Base-by-base conservation (phyloP, 176 grass and related monocot genomes). In the Cocos nucifera region DNA sequence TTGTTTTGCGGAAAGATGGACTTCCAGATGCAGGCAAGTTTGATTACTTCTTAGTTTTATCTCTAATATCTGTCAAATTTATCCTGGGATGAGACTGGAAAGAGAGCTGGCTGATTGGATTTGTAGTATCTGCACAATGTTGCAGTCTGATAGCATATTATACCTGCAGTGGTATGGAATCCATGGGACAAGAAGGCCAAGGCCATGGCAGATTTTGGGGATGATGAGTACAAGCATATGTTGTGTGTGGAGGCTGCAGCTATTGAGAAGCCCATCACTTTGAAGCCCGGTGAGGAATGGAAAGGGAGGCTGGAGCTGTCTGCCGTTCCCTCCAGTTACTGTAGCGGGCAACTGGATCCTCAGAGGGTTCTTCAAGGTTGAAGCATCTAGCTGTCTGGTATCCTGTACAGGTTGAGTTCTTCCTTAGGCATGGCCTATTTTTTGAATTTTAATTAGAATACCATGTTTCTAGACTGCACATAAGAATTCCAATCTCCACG, bases 401-500 rank as follows among this genome's bases (percentile, higher is more conserved):
- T 59, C 21, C 5, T 59, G 25, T 59, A 59, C 57, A 29, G 57
- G 57, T 59, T 82, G 73, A 26, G 58, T 70, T 74, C 12, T 66
- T 44, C 10, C 35, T 44, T 12, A 44, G 14, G 8, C 10, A 44
- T 44, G 35, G 35, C 35, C 35, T 44, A 44, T 9, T 12, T 44
- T 44, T 44, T 44, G 35, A 44, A 44, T 44, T 44, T 44, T 44
- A 44, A 44, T 44, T 44, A 44, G 35, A 44, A 44, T 12, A 12
- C 35, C 10, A 44, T 12, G 2, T 44, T 9, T 44, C 35, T 44
- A 44, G 9, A 44, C 1, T 44, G 35, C 9, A 44, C 8, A 12
- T 44, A 44, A 12, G 35, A 44, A 44, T 44, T 44, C 10, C 35
- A 44, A 44, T 44, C 35, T 12, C 35, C 10, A 12, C 10, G 10